These are phyloP conservation scores for Heracleum sosnowskyi DNA, from an alignment of 129 eudicot genomes.

Conservation along the genomic window DNA sequence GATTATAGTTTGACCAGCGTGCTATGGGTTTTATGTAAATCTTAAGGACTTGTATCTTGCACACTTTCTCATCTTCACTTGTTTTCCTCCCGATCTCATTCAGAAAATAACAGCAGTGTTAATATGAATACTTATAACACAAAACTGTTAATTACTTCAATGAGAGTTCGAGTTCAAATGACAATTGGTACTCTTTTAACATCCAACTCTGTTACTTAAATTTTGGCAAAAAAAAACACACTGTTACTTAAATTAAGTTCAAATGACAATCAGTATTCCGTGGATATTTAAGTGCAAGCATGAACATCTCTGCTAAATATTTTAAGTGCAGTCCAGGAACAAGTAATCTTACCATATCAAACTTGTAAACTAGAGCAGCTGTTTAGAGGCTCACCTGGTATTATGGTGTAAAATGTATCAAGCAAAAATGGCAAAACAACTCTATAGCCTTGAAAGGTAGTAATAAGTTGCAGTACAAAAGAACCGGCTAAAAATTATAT, in stretches of 20 bases:
- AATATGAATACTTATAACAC: background rate
- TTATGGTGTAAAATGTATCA: background rate
- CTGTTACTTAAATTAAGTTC: background rate
- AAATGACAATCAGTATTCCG: background rate
- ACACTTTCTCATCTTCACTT: background rate
- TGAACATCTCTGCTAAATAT: background rate
- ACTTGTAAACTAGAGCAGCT: background rate
- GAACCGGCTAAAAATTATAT: background rate
- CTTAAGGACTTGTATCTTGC: too few relatives aligned
- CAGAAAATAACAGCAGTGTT: background rate
- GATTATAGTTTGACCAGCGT: too few relatives aligned
- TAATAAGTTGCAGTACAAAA: background rate
- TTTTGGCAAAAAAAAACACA: too few relatives aligned
- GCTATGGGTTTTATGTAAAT: too few relatives aligned
- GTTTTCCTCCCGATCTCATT: background rate
- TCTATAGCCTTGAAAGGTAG: background rate
- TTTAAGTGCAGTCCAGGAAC: background rate
- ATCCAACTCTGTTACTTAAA: background rate
- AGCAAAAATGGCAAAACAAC: background rate
- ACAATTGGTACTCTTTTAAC: background rate
- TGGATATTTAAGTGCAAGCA: background rate
- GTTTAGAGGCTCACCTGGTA: background rate
- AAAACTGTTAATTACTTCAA: background rate
- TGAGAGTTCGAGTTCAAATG: background rate
- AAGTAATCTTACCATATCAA: background rate